Percentiles rank a stretch among this genome's conserved stretches.
Evolutionary conservation across 2,329 filamentous ascomycete species (phyloP).

Genomic region (Ophiostoma novo-ulmi): DNA sequence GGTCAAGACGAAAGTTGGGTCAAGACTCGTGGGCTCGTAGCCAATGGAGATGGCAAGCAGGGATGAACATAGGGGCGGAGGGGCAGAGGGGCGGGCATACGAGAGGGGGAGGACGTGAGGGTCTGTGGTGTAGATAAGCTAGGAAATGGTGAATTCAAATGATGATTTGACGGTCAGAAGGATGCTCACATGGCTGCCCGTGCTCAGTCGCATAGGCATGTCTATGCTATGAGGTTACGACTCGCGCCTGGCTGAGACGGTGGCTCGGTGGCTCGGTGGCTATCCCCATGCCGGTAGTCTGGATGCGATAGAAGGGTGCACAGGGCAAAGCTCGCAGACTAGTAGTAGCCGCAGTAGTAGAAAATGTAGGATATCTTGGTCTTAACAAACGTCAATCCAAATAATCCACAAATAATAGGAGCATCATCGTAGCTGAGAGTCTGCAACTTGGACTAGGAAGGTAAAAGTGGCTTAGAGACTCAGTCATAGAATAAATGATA

Average conservation of each 20-base stretch:
- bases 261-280: background rate
- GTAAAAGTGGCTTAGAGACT: no score
- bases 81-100: no score
- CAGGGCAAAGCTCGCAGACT: background rate
- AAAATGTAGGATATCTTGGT: no score
- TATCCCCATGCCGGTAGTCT: slow-evolving; percentile 17
- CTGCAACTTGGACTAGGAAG: no score
- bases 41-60: slow-evolving; percentile 1
- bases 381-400: no score
- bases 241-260: background rate
- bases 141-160: background rate
- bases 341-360: background rate
- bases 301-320: slow-evolving; percentile 17
- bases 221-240: background rate
- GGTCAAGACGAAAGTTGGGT: background rate
- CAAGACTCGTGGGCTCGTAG: background rate
- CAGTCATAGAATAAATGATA: no score
- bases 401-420: no score
- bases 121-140: background rate
- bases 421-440: no score
- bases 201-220: background rate
- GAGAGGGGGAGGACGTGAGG: background rate
- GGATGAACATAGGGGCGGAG: background rate
- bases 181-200: background rate
- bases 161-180: background rate